Percentiles rank a stretch among this genome's conserved stretches.
These are phyloP conservation scores for Sarocladium strictum DNA, from an alignment of 2,329 filamentous ascomycete species.

Conservation along the genomic window DNA sequence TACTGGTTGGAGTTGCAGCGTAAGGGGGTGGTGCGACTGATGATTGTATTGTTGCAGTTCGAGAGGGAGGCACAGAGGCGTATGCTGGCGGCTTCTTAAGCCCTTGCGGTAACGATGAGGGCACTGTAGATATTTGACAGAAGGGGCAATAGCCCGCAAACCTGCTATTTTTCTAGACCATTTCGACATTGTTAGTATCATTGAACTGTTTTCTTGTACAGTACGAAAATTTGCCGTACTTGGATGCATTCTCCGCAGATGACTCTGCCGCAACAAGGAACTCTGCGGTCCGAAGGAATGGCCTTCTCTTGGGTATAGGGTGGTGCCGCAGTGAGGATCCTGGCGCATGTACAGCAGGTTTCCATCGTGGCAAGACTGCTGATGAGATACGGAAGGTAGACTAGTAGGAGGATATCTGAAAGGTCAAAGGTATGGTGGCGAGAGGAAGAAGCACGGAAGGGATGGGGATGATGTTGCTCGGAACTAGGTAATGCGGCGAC, in stretches of 20 bases:
- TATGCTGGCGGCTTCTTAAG: conserved; percentile 66
- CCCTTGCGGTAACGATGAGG: conserved; percentile 53
- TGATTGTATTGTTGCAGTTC: conserved; percentile 16
- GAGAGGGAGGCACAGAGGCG: conserved; percentile 29
- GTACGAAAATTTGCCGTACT: conserved; percentile 33
- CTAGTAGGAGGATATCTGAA: neutral
- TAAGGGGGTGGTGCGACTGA: conserved; percentile 35
- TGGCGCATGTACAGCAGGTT: conserved; percentile 66
- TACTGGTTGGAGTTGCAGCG: neutral
- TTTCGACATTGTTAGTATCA: neutral
- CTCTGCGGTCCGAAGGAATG: conserved; percentile 50
- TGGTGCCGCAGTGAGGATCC: conserved; percentile 49
- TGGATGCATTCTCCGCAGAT: conserved; percentile 68
- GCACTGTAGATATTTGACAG: conserved; percentile 64
- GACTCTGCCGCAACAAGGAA: conserved; percentile 63
- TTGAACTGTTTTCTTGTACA: neutral
- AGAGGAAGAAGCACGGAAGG: too few species aligned
- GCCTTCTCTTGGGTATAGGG: conserved; percentile 54
- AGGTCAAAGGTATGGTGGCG: too few species aligned
- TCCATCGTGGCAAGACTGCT: conserved; percentile 22
- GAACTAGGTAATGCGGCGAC: conserved; percentile 2
- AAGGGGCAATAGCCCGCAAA: conserved; percentile 66
- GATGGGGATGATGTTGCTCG: neutral
- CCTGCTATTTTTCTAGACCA: conserved; percentile 52
- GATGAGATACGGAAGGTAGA: neutral